Base-by-base conservation (phyloP, 2,329 filamentous ascomycete genomes). In the Elsinoe arachidis region DNA sequence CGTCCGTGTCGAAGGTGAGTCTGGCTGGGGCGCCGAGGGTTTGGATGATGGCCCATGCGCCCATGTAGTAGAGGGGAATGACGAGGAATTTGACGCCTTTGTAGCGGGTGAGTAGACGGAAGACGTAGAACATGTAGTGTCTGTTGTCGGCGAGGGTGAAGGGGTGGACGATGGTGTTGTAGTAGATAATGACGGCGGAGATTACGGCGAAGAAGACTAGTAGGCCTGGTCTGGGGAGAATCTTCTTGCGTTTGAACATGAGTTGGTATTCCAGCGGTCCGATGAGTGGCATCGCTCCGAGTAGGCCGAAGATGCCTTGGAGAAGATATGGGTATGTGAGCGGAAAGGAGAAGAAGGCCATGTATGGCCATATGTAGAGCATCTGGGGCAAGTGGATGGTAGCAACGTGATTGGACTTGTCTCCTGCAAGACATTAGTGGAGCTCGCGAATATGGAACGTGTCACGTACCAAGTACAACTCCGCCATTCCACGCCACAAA, bases 81-180 rank as follows among this genome's bases (percentile, higher is more conserved):
- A 87, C 83, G 0, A 79, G 71, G 64, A 90, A 90, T 35, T 85
- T 85, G 54, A 89, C 72, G 15, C 76, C 72, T 1, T 77, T 75
- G 41, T 88, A 81, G 11, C 66, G 64, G 12, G 69, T 55, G 37
- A 97, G 85, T 5, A 87, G 85, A 1, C 90, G 85, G 76, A 99
- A 99, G 60, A 95, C 77, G 73, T 99, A 99, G 72, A 99, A 99
- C 70, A 95, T 86, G 74, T 96, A 99, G 70, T 99, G 93, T 2
- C 93, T 80, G 71, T 99, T 99, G 71, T 99, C 93, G 34, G 93
- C 93, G 0, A 97, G 80, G 0, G 91, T 96, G 69, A 97, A 99
- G 0, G 93, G 92, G 67, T 99, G 93, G 43, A 97, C 82, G 61
- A 96, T 86, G 34, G 93, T 99, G 77, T 96, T 97, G 78, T 81